Base-by-base conservation (phyloP, 352 stramenopile species). In the Globisporangium canariense region DNA sequence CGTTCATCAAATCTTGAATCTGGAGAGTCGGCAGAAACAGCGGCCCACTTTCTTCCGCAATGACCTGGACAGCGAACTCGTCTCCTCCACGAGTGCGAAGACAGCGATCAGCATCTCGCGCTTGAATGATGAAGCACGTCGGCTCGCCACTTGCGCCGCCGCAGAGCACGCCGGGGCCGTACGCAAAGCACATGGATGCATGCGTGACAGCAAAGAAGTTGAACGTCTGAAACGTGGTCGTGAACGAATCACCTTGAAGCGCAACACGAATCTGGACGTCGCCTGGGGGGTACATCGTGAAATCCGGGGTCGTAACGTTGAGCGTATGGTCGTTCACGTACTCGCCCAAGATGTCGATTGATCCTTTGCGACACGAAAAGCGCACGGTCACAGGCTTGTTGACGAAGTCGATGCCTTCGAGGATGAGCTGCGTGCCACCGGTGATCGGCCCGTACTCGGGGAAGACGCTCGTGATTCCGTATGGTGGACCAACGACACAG, bases 401-500 rank as follows among this genome's bases (percentile, higher is more conserved):
- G 43, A 79, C 64, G 70, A 99, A 99, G 56, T 97, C 96, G 65
- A 98, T 97, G 32, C 96, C 96, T 66, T 88, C 81, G 41, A 99
- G 85, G 8, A 80, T 83, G 36, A 97, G 72, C 50, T 74, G 25
- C 3, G 92, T 97, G 6, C 81, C 88, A 50, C 97, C 97, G 0
- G 96, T 99, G 60, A 98, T 90, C 1, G 96, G 93, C 16, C 96
- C 96, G 55, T 87, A 97, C 43, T 86, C 75, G 16, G 96, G 94
- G 62, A 83, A 87, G 22, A 98, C 83, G 13, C 75, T 70, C 9
- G 89, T 94, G 68, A 99, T 96, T 10, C 92, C 97, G 72, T 99
- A 99, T 9, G 96, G 96, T 20, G 97, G 97, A 0, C 97, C 97
- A 4, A 99, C 96, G 25, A 99, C 89, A 46, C 94, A 95, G 58